phyloP scores from a whole-genome alignment of 2,329 filamentous ascomycete genomes.

The Lachnellula willkommii region DNA sequence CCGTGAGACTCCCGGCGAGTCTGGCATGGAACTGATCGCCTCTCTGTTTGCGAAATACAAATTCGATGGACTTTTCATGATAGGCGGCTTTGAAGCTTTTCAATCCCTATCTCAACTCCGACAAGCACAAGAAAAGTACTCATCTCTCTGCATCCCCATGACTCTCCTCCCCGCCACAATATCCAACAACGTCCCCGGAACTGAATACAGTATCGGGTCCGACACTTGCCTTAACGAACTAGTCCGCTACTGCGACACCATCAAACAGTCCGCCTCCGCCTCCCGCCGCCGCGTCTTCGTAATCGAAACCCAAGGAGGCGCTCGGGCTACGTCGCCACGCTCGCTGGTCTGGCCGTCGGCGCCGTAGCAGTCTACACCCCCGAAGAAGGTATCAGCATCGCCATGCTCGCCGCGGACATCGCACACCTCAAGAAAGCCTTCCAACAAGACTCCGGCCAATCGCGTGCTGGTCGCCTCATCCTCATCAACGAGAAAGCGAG shows the following conservation, averaged over 20 bases:
- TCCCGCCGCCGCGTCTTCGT: conserved; percentile 93
- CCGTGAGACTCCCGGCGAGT: conserved; percentile 80
- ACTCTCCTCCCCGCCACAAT: conserved; percentile 91
- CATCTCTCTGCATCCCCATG: conserved; percentile 88
- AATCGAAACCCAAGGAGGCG: conserved; percentile 96
- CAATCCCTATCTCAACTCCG: conserved; percentile 85
- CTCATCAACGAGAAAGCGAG: conserved; percentile 96
- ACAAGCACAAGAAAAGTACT: conserved; percentile 70
- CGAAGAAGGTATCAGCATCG: conserved; percentile 89
- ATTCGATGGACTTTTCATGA: conserved; percentile 85
- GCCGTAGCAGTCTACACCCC: conserved; percentile 93
- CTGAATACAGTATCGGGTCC: conserved; percentile 92
- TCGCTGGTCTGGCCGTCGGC: conserved; percentile 86
- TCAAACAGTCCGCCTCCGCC: conserved; percentile 93
- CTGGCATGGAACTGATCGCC: conserved; percentile 76
- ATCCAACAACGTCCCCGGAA: conserved; percentile 96
- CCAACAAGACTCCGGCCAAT: conserved; percentile 76
- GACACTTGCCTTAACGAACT: conserved; percentile 96
- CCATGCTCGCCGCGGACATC: conserved; percentile 89
- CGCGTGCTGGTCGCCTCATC: conserved; percentile 85
- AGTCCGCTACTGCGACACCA: conserved; percentile 92
- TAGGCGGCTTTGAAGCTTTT: conserved; percentile 96
- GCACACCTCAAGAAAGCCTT: conserved; percentile 84
- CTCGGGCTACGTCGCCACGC: conserved; percentile 87
- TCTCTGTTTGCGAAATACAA: conserved; percentile 78